Percentiles rank a stretch among this genome's conserved stretches.
phyloP scores from a whole-genome alignment of 2,329 filamentous ascomycete species.

The Ophiognomonia clavigignenti-juglandacearum region DNA sequence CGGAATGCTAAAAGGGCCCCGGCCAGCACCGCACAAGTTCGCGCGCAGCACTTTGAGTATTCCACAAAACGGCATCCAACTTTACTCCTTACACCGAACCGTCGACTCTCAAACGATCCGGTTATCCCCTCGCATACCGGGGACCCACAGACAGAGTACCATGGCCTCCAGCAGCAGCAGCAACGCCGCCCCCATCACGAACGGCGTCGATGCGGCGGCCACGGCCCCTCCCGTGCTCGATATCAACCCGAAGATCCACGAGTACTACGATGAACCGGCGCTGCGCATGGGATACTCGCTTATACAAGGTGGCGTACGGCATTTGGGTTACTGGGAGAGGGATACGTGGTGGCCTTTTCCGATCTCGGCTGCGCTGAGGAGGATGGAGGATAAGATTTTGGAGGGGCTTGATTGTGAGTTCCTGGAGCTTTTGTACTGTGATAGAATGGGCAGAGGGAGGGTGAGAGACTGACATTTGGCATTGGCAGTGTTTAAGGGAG shows the following conservation, averaged over 20 bases:
- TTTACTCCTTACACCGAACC: no score
- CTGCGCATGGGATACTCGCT: slow-evolving; percentile 36
- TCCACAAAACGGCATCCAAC: no score
- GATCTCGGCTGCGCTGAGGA: slow-evolving; percentile 33
- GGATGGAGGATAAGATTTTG: slow-evolving; percentile 45
- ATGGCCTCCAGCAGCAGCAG: no score
- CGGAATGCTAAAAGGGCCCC: no score
- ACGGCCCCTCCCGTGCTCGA: not conserved
- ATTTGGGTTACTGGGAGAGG: slow-evolving; percentile 43
- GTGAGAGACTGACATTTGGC: no score
- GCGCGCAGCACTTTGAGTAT: no score
- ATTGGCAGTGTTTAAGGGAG: not conserved
- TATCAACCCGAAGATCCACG: slow-evolving; percentile 31
- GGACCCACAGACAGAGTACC: no score
- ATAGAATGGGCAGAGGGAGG: no score
- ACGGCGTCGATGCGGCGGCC: not conserved
- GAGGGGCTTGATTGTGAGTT: slow-evolving; percentile 37
- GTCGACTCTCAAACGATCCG: no score
- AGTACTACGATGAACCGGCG: slow-evolving; percentile 41
- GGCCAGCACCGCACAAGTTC: not conserved
- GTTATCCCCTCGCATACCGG: no score
- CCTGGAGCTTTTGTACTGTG: no score
- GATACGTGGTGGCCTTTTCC: slow-evolving; percentile 45
- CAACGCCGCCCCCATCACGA: not conserved
- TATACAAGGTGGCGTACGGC: slow-evolving; percentile 40